These are phyloP conservation scores for Fusarium duplospermum DNA, from an alignment of 2,329 filamentous ascomycete genomes.

Conservation along the genomic window DNA sequence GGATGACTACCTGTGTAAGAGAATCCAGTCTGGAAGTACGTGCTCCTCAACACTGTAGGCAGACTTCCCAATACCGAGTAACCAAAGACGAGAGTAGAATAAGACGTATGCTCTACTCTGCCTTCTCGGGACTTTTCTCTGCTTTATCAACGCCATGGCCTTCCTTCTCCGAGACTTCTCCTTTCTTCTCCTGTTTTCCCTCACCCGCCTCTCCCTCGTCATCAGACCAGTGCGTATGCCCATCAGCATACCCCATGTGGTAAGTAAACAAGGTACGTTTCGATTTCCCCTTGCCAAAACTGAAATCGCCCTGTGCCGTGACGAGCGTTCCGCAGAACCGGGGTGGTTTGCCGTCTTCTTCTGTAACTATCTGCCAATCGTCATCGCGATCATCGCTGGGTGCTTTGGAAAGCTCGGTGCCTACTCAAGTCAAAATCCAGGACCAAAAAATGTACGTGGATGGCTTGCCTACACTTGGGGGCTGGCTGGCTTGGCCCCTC, in stretches of 20 bases:
- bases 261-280: background rate
- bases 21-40: too few relatives aligned
- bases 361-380: constrained; percentile 19
- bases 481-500: background rate
- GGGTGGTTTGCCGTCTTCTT: background rate
- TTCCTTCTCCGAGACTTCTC: background rate
- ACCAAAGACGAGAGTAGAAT: background rate
- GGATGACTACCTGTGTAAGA: too few relatives aligned
- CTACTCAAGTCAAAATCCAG: background rate
- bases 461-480: too few relatives aligned
- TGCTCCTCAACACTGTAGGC: too few relatives aligned
- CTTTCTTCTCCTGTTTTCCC: background rate
- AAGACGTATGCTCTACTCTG: background rate
- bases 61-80: too few relatives aligned
- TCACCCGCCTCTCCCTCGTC: background rate
- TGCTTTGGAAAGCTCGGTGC: background rate
- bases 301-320: background rate
- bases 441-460: too few relatives aligned
- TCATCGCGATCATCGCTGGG: background rate
- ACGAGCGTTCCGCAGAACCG: background rate
- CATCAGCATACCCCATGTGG: background rate
- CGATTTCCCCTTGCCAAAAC: background rate
- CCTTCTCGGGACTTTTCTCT: background rate
- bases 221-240: background rate
- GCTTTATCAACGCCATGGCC: background rate